Evolutionary conservation across 495 filamentous ascomycete genomes (phyloP).

Genomic region (Cercophora newfieldiana): DNA sequence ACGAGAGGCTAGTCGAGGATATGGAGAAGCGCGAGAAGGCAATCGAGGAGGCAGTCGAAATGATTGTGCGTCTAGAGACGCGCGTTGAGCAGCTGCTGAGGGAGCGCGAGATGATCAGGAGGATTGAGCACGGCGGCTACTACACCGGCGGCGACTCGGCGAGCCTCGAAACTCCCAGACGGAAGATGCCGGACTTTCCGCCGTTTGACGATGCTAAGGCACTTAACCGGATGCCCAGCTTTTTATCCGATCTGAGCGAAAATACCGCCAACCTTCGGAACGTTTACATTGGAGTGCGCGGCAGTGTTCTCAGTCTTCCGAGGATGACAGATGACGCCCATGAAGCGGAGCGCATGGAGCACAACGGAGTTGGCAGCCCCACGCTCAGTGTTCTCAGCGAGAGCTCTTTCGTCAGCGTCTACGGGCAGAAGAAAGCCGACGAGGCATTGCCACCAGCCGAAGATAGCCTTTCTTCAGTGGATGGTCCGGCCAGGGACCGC

Average conservation of each 20-base stretch:
- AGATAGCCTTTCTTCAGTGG: constrained; percentile 27
- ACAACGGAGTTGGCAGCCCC: constrained; percentile 55
- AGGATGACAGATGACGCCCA: constrained; percentile 38
- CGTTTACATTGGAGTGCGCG: constrained; percentile 56
- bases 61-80: constrained; percentile 75
- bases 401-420: constrained; percentile 72
- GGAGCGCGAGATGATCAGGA: constrained; percentile 45
- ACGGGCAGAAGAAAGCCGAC: constrained; percentile 47
- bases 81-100: constrained; percentile 57
- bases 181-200: constrained; percentile 19
- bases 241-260: constrained; percentile 61
- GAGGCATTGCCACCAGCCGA: constrained; percentile 27
- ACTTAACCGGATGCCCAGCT: constrained; percentile 62
- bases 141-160: constrained; percentile 21
- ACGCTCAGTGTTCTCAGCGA: constrained; percentile 76
- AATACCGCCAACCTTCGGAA: constrained; percentile 66
- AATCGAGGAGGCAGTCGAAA: constrained; percentile 75
- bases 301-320: constrained; percentile 44
- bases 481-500: constrained; percentile 27
- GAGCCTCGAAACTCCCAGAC: constrained; percentile 25
- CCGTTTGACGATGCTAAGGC: constrained; percentile 25
- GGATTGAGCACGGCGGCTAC: constrained; percentile 37
- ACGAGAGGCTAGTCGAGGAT: constrained; percentile 67
- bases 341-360: constrained; percentile 30
- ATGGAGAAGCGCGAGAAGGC: constrained; percentile 76